Conservation (phyloP, 1,139 yeast species). For the Candida sojae region DNA sequence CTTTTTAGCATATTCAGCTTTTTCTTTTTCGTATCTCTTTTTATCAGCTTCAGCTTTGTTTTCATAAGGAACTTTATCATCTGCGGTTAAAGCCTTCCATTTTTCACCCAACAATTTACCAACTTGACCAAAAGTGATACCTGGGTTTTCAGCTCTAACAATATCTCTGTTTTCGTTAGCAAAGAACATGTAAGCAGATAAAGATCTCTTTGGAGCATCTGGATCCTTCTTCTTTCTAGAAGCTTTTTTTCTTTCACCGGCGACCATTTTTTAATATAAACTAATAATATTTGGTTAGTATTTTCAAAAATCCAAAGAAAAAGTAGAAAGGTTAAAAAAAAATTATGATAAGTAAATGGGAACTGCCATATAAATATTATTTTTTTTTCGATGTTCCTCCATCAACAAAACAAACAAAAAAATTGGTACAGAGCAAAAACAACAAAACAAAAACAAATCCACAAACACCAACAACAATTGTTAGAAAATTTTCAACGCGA, state of each 20-base stretch:
- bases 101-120: slow-evolving; percentile 92
- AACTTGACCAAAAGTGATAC: slow-evolving; percentile 88
- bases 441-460: background rate
- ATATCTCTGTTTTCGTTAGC: slow-evolving; percentile 97
- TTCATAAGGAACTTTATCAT: slow-evolving; percentile 87
- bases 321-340: background rate
- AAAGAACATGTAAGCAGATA: slow-evolving; percentile 98
- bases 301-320: slow-evolving; percentile 1
- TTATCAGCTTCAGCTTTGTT: slow-evolving; percentile 93
- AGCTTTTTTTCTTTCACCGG: slow-evolving; percentile 47
- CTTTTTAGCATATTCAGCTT: slow-evolving; percentile 79
- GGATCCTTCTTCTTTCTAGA: slow-evolving; percentile 75
- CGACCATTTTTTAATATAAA: slow-evolving; percentile 14
- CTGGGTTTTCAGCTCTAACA: slow-evolving; percentile 93
- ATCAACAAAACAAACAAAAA: background rate
- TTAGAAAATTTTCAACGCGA: background rate
- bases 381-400: background rate
- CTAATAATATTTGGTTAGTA: slow-evolving; percentile 5
- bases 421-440: background rate
- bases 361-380: background rate
- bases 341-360: background rate
- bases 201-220: slow-evolving; percentile 98
- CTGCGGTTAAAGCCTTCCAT: slow-evolving; percentile 87
- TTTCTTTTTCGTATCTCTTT: slow-evolving; percentile 95
- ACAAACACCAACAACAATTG: too few relatives aligned